A percentile compares a stretch with the other conserved stretches of the same genome.
These are phyloP conservation scores for Abelmoschus esculentus DNA, from an alignment of 345 rosid genomes.

Conservation along the genomic window DNA sequence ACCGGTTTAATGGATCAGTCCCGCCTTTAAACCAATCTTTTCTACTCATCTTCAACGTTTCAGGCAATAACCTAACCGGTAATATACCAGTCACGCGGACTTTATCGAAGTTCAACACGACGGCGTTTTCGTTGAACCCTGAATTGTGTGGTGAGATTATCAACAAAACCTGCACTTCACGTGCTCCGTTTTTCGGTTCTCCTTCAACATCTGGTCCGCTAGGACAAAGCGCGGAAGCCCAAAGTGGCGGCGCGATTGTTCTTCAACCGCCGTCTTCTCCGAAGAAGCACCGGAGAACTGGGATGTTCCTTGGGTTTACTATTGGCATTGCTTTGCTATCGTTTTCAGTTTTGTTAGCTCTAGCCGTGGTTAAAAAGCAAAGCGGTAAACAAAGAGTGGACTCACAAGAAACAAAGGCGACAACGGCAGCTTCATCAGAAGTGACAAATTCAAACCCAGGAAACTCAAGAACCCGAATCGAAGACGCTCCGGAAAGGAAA, in stretches of 20 bases:
- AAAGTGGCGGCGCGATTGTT: slow-evolving; percentile 26
- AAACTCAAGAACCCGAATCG: slow-evolving; percentile 15
- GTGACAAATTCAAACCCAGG: background rate
- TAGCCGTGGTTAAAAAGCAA: slow-evolving; percentile 32
- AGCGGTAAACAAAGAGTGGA: slow-evolving; percentile 12
- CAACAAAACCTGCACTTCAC: slow-evolving; percentile 46
- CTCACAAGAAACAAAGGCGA: slow-evolving; percentile 15
- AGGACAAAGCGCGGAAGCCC: slow-evolving; percentile 58
- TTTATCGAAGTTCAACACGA: slow-evolving; percentile 47
- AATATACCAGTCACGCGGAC: slow-evolving; percentile 56
- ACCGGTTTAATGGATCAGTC: slow-evolving; percentile 56
- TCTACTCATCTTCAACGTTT: slow-evolving; percentile 51
- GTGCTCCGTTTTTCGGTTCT: slow-evolving; percentile 64
- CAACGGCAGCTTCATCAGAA: background rate
- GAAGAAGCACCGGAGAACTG: slow-evolving; percentile 32
- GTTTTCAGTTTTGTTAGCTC: slow-evolving; percentile 32
- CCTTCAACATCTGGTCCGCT: slow-evolving; percentile 47
- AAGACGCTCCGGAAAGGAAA: slow-evolving; percentile 1
- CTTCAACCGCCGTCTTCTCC: slow-evolving; percentile 31
- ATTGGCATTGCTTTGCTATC: slow-evolving; percentile 43
- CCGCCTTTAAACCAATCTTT: slow-evolving; percentile 66
- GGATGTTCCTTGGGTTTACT: slow-evolving; percentile 40
- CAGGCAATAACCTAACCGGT: slow-evolving; percentile 73
- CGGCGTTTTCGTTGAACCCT: slow-evolving; percentile 60
- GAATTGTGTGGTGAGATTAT: slow-evolving; percentile 76